A percentile compares a stretch with the other conserved stretches of the same genome.
Conservation (phyloP, 2,329 filamentous ascomycete species). For the Geosmithia morbida region DNA sequence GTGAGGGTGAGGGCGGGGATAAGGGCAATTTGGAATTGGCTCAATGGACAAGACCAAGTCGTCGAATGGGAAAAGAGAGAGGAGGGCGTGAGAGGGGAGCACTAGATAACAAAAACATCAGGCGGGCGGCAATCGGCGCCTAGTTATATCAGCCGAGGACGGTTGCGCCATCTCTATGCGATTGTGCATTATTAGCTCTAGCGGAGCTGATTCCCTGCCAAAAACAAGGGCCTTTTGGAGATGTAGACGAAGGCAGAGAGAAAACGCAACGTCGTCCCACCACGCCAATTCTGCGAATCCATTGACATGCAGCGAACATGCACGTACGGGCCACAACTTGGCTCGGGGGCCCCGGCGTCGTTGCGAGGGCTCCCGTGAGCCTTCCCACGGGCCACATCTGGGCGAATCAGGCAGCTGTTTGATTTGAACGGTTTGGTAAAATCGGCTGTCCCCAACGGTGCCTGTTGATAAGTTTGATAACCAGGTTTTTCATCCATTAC, state of each 20-base stretch:
- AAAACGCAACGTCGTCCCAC: not conserved
- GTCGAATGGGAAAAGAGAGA: not conserved
- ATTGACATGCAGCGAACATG: not conserved
- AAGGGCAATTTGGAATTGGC: not conserved
- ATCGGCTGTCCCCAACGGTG: too few species aligned
- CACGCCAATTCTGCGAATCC: too few species aligned
- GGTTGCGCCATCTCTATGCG: not conserved
- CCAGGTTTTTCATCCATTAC: too few species aligned
- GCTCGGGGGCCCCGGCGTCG: not conserved
- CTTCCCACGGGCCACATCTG: not conserved
- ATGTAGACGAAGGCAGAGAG: not conserved
- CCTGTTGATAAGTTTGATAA: too few species aligned
- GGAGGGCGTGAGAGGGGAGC: not conserved
- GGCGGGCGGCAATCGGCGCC: too few species aligned
- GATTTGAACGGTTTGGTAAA: not conserved
- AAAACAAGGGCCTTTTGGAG: not conserved
- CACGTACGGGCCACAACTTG: not conserved
- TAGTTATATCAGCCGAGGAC: not conserved
- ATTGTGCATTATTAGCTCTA: not conserved
- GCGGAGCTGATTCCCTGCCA: not conserved
- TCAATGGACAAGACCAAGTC: not conserved
- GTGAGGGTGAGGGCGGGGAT: not conserved
- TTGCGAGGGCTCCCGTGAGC: not conserved
- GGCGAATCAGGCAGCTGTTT: not conserved
- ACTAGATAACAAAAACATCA: not conserved